Evolutionary conservation across 176 grass and related monocot species (phyloP).

Genomic region (Poa pratensis): DNA sequence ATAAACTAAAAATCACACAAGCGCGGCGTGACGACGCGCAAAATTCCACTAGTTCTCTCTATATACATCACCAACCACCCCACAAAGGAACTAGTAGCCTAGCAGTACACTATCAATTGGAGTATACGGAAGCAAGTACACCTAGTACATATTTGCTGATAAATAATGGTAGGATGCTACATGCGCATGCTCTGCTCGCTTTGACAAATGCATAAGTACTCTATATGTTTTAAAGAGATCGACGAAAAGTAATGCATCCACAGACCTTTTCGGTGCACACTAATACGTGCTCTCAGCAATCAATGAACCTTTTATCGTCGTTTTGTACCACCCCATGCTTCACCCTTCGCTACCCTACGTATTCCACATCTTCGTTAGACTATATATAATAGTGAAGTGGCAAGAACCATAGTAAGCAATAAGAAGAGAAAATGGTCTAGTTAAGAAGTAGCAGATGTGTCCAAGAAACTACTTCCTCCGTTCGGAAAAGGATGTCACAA

Average conservation of each 20-base stretch:
- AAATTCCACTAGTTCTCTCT: no score
- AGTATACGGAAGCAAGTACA: no score
- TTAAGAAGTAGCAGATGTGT: neutral
- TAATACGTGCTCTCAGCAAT: neutral
- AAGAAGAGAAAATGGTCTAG: neutral
- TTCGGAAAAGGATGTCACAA: no score
- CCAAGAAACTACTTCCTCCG: neutral
- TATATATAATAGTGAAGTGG: neutral
- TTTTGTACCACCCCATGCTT: neutral
- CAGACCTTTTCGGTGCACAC: neutral
- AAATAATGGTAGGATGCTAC: no score
- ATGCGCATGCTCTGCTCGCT: no score
- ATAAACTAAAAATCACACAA: no score
- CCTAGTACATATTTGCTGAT: no score
- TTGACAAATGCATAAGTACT: neutral
- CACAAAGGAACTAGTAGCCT: slow-evolving; percentile 32
- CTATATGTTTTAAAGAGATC: no score
- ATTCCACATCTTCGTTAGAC: neutral
- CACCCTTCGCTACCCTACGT: neutral
- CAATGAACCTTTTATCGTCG: neutral
- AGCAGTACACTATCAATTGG: slow-evolving; percentile 34
- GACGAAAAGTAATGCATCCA: neutral
- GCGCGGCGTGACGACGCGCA: no score
- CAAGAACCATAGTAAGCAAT: neutral
- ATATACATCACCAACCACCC: slow-evolving; percentile 51